Base-by-base conservation (phyloP, 2,329 filamentous ascomycete genomes). In the Volutella citrinella region DNA sequence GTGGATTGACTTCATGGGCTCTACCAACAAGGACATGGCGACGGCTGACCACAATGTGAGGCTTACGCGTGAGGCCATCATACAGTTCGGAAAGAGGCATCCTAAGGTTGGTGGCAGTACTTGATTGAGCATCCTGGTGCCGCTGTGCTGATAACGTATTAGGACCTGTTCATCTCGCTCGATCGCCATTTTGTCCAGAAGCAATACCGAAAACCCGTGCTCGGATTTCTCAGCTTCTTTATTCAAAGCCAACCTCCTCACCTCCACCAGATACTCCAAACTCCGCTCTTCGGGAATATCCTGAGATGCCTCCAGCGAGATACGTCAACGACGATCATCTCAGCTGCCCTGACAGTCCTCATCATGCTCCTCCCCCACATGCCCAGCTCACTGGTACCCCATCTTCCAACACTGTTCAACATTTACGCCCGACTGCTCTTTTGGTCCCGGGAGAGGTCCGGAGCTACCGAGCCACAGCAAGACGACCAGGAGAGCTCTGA, bases 351-450 rank as follows among this genome's bases (percentile, higher is more conserved):
- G 32, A 85, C 84, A 5, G 77, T 80, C 7, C 62, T 93, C 38
- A 82, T 87, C 45, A 93, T 93, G 87, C 78, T 91, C 18, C 60
- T 93, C 30, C 87, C 87, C 3, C 85, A 90, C 54, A 86, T 91
- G 59, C 86, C 86, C 2, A 82, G 76, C 47, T 82, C 82, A 4
- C 63, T 90, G 11, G 78, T 80, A 3, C 72, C 77, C 1, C 75
- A 83, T 52, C 69, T 93, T 6, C 81, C 85, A 19, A 77, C 78
- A 14, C 66, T 93, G 13, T 93, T 91, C 69, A 82, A 89, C 42
- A 82, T 93, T 32, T 93, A 93, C 57, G 84, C 82, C 34, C 73
- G 87, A 30, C 62, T 91, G 27, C 64, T 93, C 1, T 93, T 90
- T 53, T 93, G 87, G 85, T 82, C 89, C 47, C 64, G 67, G 30